These are phyloP conservation scores for Kluyveromyces marxianus DNA, from an alignment of 1,139 yeast species.

Conservation along the genomic window DNA sequence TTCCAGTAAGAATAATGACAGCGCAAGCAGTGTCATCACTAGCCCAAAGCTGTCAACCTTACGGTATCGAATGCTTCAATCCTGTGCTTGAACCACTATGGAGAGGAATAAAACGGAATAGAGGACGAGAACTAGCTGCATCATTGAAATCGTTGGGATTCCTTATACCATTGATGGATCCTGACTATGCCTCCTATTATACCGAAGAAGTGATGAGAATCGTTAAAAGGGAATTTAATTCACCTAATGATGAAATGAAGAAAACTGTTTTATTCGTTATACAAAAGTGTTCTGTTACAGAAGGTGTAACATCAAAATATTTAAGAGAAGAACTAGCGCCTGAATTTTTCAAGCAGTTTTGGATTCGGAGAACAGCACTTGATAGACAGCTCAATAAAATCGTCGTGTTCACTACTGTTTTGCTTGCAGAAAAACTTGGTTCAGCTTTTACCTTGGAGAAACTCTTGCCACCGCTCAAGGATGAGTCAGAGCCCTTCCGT, in stretches of 20 bases:
- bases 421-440: conserved; percentile 63
- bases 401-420: conserved; percentile 69
- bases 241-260: conserved; percentile 89
- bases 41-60: conserved; percentile 84
- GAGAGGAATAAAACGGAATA: conserved; percentile 67
- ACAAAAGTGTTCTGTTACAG: conserved; percentile 49
- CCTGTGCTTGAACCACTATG: conserved; percentile 66
- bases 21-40: conserved; percentile 67
- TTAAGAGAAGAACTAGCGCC: conserved; percentile 47
- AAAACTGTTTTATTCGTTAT: conserved; percentile 58
- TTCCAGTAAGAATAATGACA: conserved; percentile 59
- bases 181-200: conserved; percentile 73
- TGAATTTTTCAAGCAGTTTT: conserved; percentile 63
- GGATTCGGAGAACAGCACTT: conserved; percentile 67
- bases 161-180: conserved; percentile 78
- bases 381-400: conserved; percentile 48
- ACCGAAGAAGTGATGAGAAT: conserved; percentile 65
- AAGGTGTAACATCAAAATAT: conserved; percentile 42
- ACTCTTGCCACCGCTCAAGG: conserved; percentile 57
- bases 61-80: conserved; percentile 79
- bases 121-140: conserved; percentile 74
- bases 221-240: conserved; percentile 61
- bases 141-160: conserved; percentile 74
- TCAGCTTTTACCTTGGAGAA: conserved; percentile 51
- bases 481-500: conserved; percentile 75